Base-by-base conservation (phyloP, 805 yeast genomes). In the Candida wancherniae region DNA sequence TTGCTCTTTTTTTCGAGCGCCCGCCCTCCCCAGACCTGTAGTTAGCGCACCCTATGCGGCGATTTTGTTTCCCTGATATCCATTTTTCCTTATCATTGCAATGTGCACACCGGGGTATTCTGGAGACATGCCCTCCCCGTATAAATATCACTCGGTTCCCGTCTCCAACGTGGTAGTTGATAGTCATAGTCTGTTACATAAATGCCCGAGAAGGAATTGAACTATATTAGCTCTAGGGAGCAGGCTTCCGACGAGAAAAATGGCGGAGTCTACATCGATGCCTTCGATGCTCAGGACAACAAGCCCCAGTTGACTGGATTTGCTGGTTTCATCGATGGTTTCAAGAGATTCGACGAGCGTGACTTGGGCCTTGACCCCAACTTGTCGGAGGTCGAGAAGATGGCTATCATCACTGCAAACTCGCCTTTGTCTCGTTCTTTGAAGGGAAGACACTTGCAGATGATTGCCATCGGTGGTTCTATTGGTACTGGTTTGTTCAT, bases 401-500 rank as follows among this genome's bases (percentile, higher is more conserved):
- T 73, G 14, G 72, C 71, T 38, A 53, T 69, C 14, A 58, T 61
- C 31, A 63, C 72, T 3, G 77, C 81, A 15, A 62, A 64, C 36
- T 62, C 84, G 4, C 87, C 84, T 2, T 61, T 81, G 38, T 61
- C 71, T 27, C 67, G 73, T 42, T 61, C 70, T 9, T 55, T 77
- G 48, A 75, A 74, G 44, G 55, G 61, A 25, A 70, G 86, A 49
- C 84, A 77, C 45, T 51, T 79, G 46, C 76, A 77, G 42, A 76
- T 80, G 73, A 71, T 80, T 39, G 77, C 84, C 20, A 73, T 80
- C 26, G 84, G 84, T 22, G 78, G 82, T 26, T 69, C 79, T 24
- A 73, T 79, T 22, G 84, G 84, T 37, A 77, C 84, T 3, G 84
- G 86, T 50, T 57, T 79, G 34, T 77, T 80, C 40, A 76, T 76